phyloP scores from a whole-genome alignment of 495 filamentous ascomycete species.

The Oidiodendron maius region DNA sequence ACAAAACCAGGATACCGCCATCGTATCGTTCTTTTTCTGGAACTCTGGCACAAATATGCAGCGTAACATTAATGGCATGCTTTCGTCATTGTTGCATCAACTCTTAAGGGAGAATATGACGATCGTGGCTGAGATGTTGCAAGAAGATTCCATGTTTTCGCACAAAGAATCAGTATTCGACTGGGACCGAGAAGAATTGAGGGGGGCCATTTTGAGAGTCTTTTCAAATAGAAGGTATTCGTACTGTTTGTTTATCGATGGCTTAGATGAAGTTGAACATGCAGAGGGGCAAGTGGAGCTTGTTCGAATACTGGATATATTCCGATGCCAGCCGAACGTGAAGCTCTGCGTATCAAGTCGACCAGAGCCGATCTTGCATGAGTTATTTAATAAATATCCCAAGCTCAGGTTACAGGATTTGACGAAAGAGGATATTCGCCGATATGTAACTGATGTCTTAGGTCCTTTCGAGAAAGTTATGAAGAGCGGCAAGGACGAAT shows the following conservation, averaged over 20 bases:
- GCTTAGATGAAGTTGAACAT: slow-evolving; percentile 28
- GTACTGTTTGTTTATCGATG: slow-evolving; percentile 26
- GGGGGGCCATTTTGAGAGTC: neutral
- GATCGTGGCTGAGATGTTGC: neutral
- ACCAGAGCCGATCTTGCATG: slow-evolving; percentile 22
- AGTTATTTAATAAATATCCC: neutral
- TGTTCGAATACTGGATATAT: slow-evolving; percentile 6
- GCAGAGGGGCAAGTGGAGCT: slow-evolving; percentile 18
- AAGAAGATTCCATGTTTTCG: neutral
- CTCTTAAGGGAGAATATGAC: neutral
- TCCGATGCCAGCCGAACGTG: slow-evolving; percentile 1
- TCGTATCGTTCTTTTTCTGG: slow-evolving; percentile 10
- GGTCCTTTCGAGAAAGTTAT: neutral
- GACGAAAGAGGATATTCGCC: slow-evolving; percentile 6
- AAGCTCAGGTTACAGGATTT: slow-evolving; percentile 6
- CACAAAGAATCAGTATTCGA: neutral
- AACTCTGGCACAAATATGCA: neutral
- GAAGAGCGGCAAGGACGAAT: neutral
- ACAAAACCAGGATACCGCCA: neutral
- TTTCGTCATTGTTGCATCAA: neutral
- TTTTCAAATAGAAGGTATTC: neutral
- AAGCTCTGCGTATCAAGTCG: slow-evolving; percentile 32
- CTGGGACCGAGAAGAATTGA: neutral
- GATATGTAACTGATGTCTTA: neutral
- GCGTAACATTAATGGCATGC: neutral